Base-by-base conservation (phyloP, 73 alveolate genomes). In the Durusdinium trenchii region DNA sequence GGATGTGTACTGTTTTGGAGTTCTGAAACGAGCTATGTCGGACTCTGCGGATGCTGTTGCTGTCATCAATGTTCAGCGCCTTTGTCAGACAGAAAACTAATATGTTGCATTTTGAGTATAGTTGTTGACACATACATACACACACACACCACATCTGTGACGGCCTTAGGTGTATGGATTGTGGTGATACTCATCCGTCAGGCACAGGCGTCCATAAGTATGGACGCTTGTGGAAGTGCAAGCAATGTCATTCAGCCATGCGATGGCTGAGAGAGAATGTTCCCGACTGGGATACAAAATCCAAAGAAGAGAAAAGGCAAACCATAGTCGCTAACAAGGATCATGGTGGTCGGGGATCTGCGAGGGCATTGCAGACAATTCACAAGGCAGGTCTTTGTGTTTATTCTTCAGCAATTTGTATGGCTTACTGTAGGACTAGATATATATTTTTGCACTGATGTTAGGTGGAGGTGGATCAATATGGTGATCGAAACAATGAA, bases 191-290 rank as follows among this genome's bases (percentile, higher is more conserved):
- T 38, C 54, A 40, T 43, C 47, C 43, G 46, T 46, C 67, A 4
- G 54, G 78, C 3, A 36, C n/a, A 42, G 76, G 76, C n/a, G 71
- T 48, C 40, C 30, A 81, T 60, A 85, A 85, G 79, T 85, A 52
- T 54, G 95, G 95, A 26, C 35, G 20, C 43, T 42, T 6, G 26
- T 85, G 64, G 76, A 85, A 60, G 54, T 52, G 78, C 45, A 30
- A 50, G 32, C 51, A 85, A 40, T 85, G 95, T 42, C 78, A 54
- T 40, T 28, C 78, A 42, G 95, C 95, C 0, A 47, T 36, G 5
- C 50, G 95, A 5, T 85, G 95, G 95, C 45, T 85, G 60, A 32
- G 81, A 43, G 57, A 38, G 43, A 85, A 85, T 36, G 95, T 54
- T n/a, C 95, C 95, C 6, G 79, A 85, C 6, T 85, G 95, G 95